A percentile compares a stretch with the other conserved stretches of the same genome.
These are phyloP conservation scores for Neospora caninum DNA, from an alignment of 169 alveolate species.

Conservation along the genomic window DNA sequence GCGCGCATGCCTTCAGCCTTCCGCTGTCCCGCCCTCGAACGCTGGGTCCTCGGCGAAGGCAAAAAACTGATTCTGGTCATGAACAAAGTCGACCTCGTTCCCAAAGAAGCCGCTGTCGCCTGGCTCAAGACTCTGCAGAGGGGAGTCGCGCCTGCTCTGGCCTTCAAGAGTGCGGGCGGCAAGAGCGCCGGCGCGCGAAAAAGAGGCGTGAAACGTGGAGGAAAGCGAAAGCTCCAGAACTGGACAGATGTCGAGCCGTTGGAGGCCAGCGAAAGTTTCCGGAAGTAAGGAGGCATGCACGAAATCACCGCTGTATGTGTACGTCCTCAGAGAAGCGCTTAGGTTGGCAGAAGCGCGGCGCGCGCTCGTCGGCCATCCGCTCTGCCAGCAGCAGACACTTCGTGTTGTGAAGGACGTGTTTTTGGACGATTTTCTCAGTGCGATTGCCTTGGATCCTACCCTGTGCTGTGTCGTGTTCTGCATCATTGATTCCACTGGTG, in stretches of 20 bases:
- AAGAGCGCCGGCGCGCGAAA: not conserved
- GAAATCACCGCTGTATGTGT: not conserved
- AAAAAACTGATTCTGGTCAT: constrained; percentile 90
- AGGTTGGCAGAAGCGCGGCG: no score
- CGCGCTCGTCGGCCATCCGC: no score
- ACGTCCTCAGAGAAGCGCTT: no score
- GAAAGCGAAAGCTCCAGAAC: not conserved
- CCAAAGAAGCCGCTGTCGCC: constrained; percentile 80
- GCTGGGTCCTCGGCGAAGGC: constrained; percentile 81
- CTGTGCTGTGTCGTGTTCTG: not conserved
- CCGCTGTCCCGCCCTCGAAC: constrained; percentile 89
- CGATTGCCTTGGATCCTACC: not conserved
- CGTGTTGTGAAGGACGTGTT: no score
- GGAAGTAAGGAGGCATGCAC: not conserved
- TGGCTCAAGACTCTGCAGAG: constrained; percentile 73
- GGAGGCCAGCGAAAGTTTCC: not conserved
- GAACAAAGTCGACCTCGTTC: constrained; percentile 94
- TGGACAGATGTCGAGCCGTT: not conserved
- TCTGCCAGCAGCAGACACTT: no score
- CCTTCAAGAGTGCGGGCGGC: constrained; percentile 52
- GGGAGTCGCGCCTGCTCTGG: constrained; percentile 70
- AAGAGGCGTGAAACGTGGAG: not conserved
- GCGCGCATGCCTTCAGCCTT: constrained; percentile 93
- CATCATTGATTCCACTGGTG: no score
- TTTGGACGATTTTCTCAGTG: no score